These are phyloP conservation scores for Uronychia setigera DNA, from an alignment of 73 alveolate genomes.

Conservation along the genomic window DNA sequence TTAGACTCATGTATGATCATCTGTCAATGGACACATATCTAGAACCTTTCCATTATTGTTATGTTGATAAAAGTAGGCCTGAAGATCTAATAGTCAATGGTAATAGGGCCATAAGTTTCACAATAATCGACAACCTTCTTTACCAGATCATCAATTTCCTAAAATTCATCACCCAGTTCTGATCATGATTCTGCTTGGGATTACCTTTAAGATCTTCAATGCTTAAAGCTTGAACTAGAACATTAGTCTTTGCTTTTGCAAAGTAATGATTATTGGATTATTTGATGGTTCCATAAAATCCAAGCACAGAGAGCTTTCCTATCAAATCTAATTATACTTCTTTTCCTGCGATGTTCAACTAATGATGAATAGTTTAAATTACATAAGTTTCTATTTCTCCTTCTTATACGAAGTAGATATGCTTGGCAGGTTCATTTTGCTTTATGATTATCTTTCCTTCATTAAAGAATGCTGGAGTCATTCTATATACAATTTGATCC, in stretches of 20 bases:
- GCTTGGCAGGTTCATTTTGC: neutral
- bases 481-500: conserved; percentile 8
- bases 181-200: neutral
- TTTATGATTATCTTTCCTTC: neutral
- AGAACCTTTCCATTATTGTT: neutral
- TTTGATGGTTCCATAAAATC: neutral
- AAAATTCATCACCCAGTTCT: neutral
- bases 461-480: neutral
- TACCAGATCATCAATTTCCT: neutral
- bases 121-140: neutral
- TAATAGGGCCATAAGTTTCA: neutral
- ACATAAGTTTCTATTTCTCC: neutral
- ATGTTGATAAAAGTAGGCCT: neutral
- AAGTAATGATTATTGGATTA: neutral
- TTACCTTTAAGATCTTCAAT: neutral
- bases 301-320: neutral
- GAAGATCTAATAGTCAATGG: neutral
- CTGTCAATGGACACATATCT: neutral
- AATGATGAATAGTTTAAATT: neutral
- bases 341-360: neutral
- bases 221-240: neutral
- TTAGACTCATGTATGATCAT: neutral
- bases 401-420: neutral
- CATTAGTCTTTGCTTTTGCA: neutral
- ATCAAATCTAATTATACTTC: neutral